Conservation (phyloP, 2,329 filamentous ascomycete genomes). For the Chalaropsis thielavioides region DNA sequence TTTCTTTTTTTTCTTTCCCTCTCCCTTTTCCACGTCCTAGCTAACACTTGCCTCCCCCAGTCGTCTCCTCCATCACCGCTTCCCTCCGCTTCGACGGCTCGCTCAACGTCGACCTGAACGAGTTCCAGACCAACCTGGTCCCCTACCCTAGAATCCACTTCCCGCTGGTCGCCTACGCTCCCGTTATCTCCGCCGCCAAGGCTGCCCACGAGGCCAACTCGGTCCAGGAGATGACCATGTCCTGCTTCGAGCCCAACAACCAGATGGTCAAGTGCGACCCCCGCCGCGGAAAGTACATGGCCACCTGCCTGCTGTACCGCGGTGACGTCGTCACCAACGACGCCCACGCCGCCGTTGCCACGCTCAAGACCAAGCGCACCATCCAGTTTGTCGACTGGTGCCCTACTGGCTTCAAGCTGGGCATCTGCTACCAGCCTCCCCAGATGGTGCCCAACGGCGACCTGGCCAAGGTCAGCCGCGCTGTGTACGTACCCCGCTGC, state of each 20-base stretch:
- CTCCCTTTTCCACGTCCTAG: neutral
- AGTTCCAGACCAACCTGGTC: conserved; percentile 99
- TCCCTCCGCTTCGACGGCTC: conserved; percentile 97
- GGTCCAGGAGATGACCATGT: conserved; percentile 95
- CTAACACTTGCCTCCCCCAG: conserved; percentile 33
- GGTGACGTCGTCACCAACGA: conserved; percentile 97
- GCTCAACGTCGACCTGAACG: conserved; percentile 97
- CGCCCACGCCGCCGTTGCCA: conserved; percentile 79
- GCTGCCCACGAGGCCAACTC: conserved; percentile 96
- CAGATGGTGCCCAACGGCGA: conserved; percentile 86
- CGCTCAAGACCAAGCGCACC: conserved; percentile 97
- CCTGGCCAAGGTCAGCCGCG: conserved; percentile 92
- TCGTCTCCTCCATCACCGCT: conserved; percentile 95
- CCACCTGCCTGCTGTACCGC: conserved; percentile 93
- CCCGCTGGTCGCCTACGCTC: conserved; percentile 91
- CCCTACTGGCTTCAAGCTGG: conserved; percentile 99
- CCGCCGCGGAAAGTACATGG: conserved; percentile 99
- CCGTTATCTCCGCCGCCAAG: conserved; percentile 89
- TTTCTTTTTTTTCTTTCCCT: neutral
- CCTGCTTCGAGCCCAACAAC: conserved; percentile 99
- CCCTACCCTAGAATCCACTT: conserved; percentile 99
- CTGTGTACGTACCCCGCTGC: conserved; percentile 57
- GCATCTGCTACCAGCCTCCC: conserved; percentile 93
- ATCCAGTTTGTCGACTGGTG: conserved; percentile 99
- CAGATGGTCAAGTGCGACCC: conserved; percentile 99